Conservation (phyloP, 2,329 filamentous ascomycete species). For the Emmonsiellopsis sp. region DNA sequence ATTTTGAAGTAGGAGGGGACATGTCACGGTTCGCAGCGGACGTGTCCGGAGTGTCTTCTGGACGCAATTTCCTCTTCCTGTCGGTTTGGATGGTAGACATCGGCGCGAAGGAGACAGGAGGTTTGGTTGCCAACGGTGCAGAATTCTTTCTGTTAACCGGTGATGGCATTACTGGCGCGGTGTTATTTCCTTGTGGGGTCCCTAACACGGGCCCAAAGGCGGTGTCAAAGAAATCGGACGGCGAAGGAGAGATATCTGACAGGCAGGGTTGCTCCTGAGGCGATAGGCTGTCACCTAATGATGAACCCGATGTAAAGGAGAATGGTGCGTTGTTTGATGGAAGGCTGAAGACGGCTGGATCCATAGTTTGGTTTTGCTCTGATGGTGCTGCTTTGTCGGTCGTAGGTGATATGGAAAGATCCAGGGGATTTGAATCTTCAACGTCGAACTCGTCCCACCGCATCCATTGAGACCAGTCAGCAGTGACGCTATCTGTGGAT, state of each 20-base stretch:
- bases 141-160: neutral
- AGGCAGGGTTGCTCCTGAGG: neutral
- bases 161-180: neutral
- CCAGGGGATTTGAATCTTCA: conserved; percentile 20
- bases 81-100: conserved; percentile 13
- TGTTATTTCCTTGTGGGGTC: neutral
- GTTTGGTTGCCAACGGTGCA: neutral
- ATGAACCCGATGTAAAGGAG: neutral
- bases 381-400: neutral
- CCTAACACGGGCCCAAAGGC: neutral
- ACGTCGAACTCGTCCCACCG: conserved; percentile 32
- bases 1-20: conserved; percentile 36
- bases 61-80: conserved; percentile 62
- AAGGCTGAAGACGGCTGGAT: neutral
- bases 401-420: neutral
- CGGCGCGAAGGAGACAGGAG: neutral
- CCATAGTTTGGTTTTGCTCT: neutral
- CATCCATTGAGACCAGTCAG: conserved; percentile 39
- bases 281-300: neutral
- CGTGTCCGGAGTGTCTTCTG: conserved; percentile 34
- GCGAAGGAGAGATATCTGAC: neutral
- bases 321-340: neutral
- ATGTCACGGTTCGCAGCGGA: conserved; percentile 45
- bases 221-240: conserved; percentile 1
- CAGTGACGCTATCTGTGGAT: conserved; percentile 19